Evolutionary conservation across 768 basidiomycete genomes (phyloP), one percentile per base, ranked within the genome.

Genomic region (Hypholoma fasciculare): DNA sequence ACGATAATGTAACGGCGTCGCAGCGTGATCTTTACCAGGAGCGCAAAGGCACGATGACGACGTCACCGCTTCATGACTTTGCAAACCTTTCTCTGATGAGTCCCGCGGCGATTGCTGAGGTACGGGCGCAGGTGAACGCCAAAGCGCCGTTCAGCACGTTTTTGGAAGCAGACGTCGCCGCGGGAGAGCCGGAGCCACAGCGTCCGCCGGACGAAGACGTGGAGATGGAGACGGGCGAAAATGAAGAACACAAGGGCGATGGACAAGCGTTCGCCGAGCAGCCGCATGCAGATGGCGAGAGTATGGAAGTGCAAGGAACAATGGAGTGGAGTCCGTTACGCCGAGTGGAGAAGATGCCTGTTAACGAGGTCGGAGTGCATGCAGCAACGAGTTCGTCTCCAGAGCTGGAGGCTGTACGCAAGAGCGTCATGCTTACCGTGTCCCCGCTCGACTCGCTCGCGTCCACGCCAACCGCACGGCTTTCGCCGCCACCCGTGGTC

Each of bases 11-110:
- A 16, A 9, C 49, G 23, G 16, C 9, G 19, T 7, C 37, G 36
- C 23, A 2, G 17, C 27, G 38, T 14, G 19, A 38, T 11, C 37
- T 17, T 26, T 40, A 27, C n/a, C 9, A 52, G 17, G 7, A 23
- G 37, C 9, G 19, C 14, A n/a, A 23, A 7, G 9, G 14, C 4
- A 11, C 42, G 49, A 42, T 19, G 38, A 14, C 26, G 2, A 19
- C 39, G 14, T 59, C 54, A 19, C 60, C 61, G 9, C 57, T 58
- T 26, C 52, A 19, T 8, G 56, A 39, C 7, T 61, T 66, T 51
- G 58, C 55, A 13, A 55, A 61, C 16, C 19, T 65, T 3, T 63
- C 66, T 2, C 42, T 63, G n/a, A 36, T 63, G 39, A 57, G 56
- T 9, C 56, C 56, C 11, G 56, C 56, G 23, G 27, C 46, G 20